A percentile compares a stretch with the other conserved stretches of the same genome.
phyloP scores from a whole-genome alignment of 805 yeast species.

The Maudiozyma bulderi region DNA sequence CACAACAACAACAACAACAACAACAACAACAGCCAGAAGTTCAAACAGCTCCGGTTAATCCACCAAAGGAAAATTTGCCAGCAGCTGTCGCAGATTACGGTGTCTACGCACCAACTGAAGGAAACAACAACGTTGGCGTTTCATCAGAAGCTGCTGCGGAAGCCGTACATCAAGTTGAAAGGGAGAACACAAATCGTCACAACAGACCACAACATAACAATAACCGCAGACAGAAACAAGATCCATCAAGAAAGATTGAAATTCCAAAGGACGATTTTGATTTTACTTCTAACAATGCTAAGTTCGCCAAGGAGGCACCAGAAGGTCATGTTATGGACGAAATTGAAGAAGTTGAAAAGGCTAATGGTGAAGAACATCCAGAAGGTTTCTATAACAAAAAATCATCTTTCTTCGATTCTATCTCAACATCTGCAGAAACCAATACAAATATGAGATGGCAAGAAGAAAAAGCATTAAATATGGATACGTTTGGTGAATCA shows the following conservation, averaged over 20 bases:
- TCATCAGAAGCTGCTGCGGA: neutral
- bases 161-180: neutral
- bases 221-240: constrained; percentile 3
- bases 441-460: constrained; percentile 48
- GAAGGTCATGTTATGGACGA: constrained; percentile 6
- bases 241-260: constrained; percentile 18
- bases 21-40: neutral
- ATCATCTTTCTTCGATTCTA: constrained; percentile 81
- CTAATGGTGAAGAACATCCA: neutral
- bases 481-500: constrained; percentile 78
- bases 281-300: constrained; percentile 64
- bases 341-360: neutral
- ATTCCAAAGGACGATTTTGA: constrained; percentile 59
- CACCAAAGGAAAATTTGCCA: constrained; percentile 15
- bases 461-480: constrained; percentile 61
- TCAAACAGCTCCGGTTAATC: constrained; percentile 3
- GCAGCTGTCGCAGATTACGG: constrained; percentile 30
- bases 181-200: neutral
- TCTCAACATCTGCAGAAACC: constrained; percentile 58
- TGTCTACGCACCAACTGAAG: constrained; percentile 21
- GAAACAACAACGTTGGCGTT: constrained; percentile 8
- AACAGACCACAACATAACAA: constrained; percentile 1
- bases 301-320: constrained; percentile 45
- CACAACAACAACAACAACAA: neutral
- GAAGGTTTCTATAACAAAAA: constrained; percentile 57